Evolutionary conservation across 768 basidiomycete genomes (phyloP).

Genomic region (Calocybe indica): DNA sequence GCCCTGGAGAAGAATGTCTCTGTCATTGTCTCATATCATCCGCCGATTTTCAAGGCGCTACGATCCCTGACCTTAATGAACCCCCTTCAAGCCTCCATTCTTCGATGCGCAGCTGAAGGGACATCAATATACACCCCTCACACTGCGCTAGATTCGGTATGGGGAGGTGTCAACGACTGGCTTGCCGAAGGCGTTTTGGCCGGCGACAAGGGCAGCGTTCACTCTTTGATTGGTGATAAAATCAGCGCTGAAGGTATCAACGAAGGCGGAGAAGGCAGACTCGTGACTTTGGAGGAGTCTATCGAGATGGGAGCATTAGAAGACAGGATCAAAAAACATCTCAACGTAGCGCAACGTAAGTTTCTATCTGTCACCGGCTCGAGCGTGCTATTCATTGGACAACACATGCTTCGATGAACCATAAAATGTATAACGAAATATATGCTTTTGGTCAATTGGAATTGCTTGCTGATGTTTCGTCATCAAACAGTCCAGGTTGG

Average conservation of each 20-base stretch:
- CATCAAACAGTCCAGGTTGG: constrained; percentile 61
- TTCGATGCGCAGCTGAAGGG: constrained; percentile 75
- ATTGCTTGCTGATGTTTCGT: constrained; percentile 14
- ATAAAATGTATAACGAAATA: no score
- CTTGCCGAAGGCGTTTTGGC: constrained; percentile 52
- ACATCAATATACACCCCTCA: constrained; percentile 88
- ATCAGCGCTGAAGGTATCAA: constrained; percentile 26
- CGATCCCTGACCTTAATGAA: constrained; percentile 72
- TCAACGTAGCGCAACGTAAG: constrained; percentile 57
- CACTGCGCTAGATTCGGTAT: constrained; percentile 79
- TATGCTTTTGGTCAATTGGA: no score
- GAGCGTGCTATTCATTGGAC: no score
- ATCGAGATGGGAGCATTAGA: constrained; percentile 57
- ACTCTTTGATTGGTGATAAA: constrained; percentile 34
- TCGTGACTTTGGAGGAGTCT: constrained; percentile 56
- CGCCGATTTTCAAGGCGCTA: constrained; percentile 74
- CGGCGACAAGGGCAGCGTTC: constrained; percentile 27
- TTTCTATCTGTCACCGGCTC: constrained; percentile 8
- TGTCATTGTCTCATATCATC: constrained; percentile 80
- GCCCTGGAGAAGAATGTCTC: constrained; percentile 55
- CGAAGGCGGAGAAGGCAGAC: constrained; percentile 62
- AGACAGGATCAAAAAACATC: constrained; percentile 60
- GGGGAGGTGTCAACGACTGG: constrained; percentile 90
- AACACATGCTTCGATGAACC: no score
- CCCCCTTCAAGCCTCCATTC: constrained; percentile 73